Conservation (phyloP, 2,329 filamentous ascomycete species). For the Aspergillus aculeatinus region DNA sequence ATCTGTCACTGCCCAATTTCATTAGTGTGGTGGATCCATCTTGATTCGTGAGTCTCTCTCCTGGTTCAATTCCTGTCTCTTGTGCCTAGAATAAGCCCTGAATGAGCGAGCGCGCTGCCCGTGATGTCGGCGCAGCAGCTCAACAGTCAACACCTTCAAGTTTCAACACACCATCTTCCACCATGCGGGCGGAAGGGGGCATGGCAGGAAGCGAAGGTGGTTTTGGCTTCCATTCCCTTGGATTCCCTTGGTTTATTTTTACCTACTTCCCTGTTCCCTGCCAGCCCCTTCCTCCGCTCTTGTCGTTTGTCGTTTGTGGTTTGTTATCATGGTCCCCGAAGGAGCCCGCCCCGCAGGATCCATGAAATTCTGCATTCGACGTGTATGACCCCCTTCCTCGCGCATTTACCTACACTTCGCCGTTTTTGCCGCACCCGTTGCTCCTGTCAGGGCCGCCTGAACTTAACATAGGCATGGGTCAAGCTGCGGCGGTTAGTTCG, state of each 20-base stretch:
- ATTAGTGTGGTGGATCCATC: neutral
- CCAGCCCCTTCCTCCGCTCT: constrained; percentile 3
- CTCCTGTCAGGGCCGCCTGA: constrained; percentile 28
- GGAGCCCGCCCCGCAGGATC: constrained; percentile 7
- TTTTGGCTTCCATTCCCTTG: neutral
- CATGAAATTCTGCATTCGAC: neutral
- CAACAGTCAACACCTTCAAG: neutral
- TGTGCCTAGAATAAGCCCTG: constrained; percentile 8
- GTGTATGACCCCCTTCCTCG: constrained; percentile 9
- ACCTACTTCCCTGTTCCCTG: neutral
- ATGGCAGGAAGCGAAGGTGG: neutral
- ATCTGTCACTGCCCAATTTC: constrained; percentile 16
- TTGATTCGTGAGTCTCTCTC: neutral
- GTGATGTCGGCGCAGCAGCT: constrained; percentile 11
- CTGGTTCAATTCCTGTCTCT: neutral
- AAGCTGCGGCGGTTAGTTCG: constrained; percentile 16
- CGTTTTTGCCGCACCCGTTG: constrained; percentile 28
- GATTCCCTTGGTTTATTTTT: neutral
- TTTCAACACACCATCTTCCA: constrained; percentile 1
- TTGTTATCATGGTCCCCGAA: neutral
- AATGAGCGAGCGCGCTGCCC: constrained; percentile 9
- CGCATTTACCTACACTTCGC: constrained; percentile 16
- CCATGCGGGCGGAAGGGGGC: neutral
- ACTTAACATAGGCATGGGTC: constrained; percentile 24
- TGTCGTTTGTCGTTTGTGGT: neutral